phyloP scores from a whole-genome alignment of 495 filamentous ascomycete species.

The Aspergillus olivimuriae region DNA sequence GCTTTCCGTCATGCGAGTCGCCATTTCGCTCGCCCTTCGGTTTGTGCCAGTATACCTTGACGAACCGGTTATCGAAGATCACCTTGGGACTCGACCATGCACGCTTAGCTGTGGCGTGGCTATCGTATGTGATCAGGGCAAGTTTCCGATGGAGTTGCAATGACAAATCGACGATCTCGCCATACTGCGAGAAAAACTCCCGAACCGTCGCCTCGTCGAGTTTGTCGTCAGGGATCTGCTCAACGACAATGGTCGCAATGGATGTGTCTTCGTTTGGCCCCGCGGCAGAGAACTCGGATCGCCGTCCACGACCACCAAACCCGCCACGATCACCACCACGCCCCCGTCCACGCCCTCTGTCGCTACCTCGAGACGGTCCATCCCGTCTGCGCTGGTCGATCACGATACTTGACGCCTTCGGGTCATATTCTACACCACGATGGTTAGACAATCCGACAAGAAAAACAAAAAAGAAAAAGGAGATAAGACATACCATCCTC shows the following conservation, averaged over 20 bases:
- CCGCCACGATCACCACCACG: constrained; percentile 42
- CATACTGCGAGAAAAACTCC: constrained; percentile 81
- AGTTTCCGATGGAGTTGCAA: constrained; percentile 73
- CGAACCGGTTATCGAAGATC: constrained; percentile 95
- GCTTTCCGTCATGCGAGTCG: constrained; percentile 14
- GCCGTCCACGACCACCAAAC: constrained; percentile 44
- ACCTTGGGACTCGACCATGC: constrained; percentile 90
- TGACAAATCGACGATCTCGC: constrained; percentile 62
- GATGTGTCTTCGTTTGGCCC: constrained; percentile 69
- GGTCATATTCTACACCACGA: constrained; percentile 76
- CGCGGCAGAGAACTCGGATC: constrained; percentile 66
- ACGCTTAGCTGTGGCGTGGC: constrained; percentile 64
- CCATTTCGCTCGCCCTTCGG: constrained; percentile 39
- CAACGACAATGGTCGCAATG: constrained; percentile 79
- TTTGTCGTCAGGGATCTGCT: constrained; percentile 86
- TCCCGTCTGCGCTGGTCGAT: constrained; percentile 25
- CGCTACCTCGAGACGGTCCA: constrained; percentile 25
- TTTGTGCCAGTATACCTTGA: constrained; percentile 95
- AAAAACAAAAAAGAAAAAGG: no score
- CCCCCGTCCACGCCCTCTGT: constrained; percentile 40
- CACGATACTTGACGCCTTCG: constrained; percentile 54
- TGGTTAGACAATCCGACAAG: no score
- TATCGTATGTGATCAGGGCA: constrained; percentile 75
- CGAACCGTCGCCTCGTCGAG: constrained; percentile 68
- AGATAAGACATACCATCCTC: constrained; percentile 41